A percentile compares a stretch with the other conserved stretches of the same genome.
Conservation (phyloP, 2,329 filamentous ascomycete species). For the Fusarium dimerum region DNA sequence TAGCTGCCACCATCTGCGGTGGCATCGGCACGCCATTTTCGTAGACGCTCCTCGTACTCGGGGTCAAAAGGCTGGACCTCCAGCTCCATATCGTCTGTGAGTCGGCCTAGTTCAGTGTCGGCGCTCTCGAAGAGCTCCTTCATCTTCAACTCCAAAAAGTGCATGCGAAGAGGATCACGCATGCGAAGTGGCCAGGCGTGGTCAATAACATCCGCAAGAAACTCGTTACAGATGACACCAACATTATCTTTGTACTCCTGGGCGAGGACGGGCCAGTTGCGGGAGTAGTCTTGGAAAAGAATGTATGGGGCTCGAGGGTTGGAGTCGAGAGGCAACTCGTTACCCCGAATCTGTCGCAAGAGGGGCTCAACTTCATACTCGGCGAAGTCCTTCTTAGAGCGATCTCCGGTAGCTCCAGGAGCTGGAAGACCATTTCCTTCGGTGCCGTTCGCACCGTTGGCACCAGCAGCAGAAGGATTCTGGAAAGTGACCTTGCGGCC, state of each 20-base stretch:
- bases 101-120: constrained; percentile 45
- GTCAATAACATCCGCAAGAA: constrained; percentile 52
- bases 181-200: constrained; percentile 53
- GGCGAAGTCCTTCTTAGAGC: constrained; percentile 50
- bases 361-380: constrained; percentile 50
- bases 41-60: constrained; percentile 53
- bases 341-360: constrained; percentile 51
- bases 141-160: constrained; percentile 52
- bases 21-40: constrained; percentile 46
- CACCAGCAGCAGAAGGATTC: constrained; percentile 19
- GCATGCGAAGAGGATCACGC: constrained; percentile 50
- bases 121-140: constrained; percentile 48
- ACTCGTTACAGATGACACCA: constrained; percentile 55
- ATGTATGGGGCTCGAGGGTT: constrained; percentile 56
- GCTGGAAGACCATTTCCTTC: constrained; percentile 28
- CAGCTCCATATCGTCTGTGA: constrained; percentile 53
- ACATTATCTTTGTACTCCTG: constrained; percentile 57
- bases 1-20: constrained; percentile 47
- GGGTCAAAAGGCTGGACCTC: constrained; percentile 56
- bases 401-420: constrained; percentile 35
- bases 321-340: constrained; percentile 53
- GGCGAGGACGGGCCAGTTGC: constrained; percentile 53
- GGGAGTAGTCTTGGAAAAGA: constrained; percentile 54
- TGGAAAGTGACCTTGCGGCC: constrained; percentile 51
- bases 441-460: constrained; percentile 2